Evolutionary conservation across 225 moss, liverwort and hornwort species (phyloP), one percentile per base, ranked within the genome.

Genomic region (Bryoerythrophyllum caledonicum): DNA sequence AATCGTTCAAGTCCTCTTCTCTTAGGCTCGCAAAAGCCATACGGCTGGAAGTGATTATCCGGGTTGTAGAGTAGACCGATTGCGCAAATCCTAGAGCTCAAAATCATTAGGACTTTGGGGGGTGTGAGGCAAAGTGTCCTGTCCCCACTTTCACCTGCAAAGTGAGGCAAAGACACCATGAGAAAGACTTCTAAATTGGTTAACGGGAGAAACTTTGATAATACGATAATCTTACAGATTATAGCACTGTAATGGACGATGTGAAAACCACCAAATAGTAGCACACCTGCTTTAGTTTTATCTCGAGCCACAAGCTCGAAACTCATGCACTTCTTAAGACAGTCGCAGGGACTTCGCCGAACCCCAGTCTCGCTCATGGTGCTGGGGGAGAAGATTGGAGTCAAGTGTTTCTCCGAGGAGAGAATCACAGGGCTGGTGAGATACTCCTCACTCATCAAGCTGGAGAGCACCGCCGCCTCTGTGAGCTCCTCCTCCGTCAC

Each of bases 401-500:
- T 19, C 48, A 49, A 1, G 32, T 32, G 48, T 17, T 76, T 82
- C 38, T 79, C 81, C 13, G 79, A 79, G 21, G 78, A 64, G 64
- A 70, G 60, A 34, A 79, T 64, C 3, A 61, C 73, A 35, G 71
- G 62, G 73, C 82, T 68, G 53, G 19, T 38, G 37, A 78, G 82
- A 23, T 70, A 69, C 12, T 73, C 76, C 74, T 82, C 86, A 52
- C 74, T 74, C 71, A 65, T 74, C 1, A 82, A 71, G 73, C 86
- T 86, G 20, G 86, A 86, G 13, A 77, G 32, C 15, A 86, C 60
- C 15, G 86, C 77, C 16, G 86, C 82, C 71, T 86, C 82, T 0
- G 86, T 86, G 62, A 86, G 80, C 67, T 86, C 82, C 71, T 74
- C 86, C 71, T 82, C 80, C 13, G 86, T 82, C 1, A 86, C 82